Conservation (phyloP, 2,329 filamentous ascomycete species). For the Colletotrichum gigasporum region DNA sequence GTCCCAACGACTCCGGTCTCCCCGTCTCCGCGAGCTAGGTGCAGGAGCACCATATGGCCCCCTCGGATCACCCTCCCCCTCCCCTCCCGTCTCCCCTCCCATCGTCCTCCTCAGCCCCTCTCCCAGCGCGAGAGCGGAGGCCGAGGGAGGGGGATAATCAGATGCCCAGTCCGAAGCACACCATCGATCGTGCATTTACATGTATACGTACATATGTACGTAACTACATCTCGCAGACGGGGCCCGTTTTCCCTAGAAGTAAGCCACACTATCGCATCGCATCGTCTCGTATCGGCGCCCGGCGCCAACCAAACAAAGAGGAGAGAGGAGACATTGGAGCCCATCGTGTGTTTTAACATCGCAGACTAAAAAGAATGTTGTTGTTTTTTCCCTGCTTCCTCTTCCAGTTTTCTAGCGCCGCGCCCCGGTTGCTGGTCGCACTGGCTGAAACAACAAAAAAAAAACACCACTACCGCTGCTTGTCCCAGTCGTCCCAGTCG, state of each 20-base stretch:
- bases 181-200: conserved; percentile 20
- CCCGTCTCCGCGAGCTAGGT: conserved; percentile 16
- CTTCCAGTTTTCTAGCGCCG: conserved; percentile 6
- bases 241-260: neutral
- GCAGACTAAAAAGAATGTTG: neutral
- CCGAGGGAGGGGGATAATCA: conserved; percentile 7
- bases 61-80: neutral
- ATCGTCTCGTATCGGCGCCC: neutral
- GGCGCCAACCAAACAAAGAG: neutral
- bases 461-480: neutral
- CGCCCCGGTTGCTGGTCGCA: conserved; percentile 17
- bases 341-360: neutral
- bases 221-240: conserved; percentile 14
- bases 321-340: neutral
- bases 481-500: too few relatives aligned
- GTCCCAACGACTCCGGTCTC: conserved; percentile 7
- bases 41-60: conserved; percentile 17
- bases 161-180: conserved; percentile 16
- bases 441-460: conserved; percentile 10
- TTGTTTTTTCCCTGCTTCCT: neutral
- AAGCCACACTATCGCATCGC: too few relatives aligned
- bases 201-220: conserved; percentile 14
- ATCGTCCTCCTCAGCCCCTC: conserved; percentile 10
- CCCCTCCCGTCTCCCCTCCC: conserved; percentile 4
- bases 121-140: conserved; percentile 1